Percentiles rank a stretch among this genome's conserved stretches.
These are phyloP conservation scores for Pseudocercospora eumusae DNA, from an alignment of 2,329 filamentous ascomycete species.

Conservation along the genomic window DNA sequence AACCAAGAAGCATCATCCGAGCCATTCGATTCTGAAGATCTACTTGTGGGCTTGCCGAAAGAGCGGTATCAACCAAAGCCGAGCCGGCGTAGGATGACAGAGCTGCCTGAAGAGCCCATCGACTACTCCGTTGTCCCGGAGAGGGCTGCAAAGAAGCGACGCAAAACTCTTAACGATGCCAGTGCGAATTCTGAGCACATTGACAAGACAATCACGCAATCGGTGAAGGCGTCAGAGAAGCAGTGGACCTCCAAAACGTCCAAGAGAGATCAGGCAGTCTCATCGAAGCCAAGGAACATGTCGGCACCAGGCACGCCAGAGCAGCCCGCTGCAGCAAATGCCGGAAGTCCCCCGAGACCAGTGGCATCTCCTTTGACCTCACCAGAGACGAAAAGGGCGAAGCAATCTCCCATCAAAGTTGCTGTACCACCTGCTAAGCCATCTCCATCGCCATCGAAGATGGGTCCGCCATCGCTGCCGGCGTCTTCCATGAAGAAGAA, in stretches of 20 bases:
- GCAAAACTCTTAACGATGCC: slow-evolving; percentile 32
- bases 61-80: slow-evolving; percentile 45
- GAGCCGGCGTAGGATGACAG: slow-evolving; percentile 39
- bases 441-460: slow-evolving; percentile 20
- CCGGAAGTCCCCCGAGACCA: slow-evolving; percentile 2
- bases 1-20: slow-evolving; percentile 24
- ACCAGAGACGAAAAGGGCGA: background rate
- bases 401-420: background rate
- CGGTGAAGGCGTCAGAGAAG: background rate
- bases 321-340: background rate
- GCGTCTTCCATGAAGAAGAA: slow-evolving; percentile 25
- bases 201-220: background rate
- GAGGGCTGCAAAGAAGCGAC: slow-evolving; percentile 47
- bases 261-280: background rate
- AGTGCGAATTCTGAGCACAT: background rate
- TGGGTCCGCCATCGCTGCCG: slow-evolving; percentile 28
- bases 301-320: slow-evolving; percentile 1
- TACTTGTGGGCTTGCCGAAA: slow-evolving; percentile 41
- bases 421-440: background rate
- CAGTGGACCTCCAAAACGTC: background rate
- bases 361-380: slow-evolving; percentile 17
- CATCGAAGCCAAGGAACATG: background rate
- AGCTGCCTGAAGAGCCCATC: slow-evolving; percentile 31
- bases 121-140: slow-evolving; percentile 43
- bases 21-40: slow-evolving; percentile 36